phyloP scores from a whole-genome alignment of 2,329 filamentous ascomycete species.

The Onygenales sp. region DNA sequence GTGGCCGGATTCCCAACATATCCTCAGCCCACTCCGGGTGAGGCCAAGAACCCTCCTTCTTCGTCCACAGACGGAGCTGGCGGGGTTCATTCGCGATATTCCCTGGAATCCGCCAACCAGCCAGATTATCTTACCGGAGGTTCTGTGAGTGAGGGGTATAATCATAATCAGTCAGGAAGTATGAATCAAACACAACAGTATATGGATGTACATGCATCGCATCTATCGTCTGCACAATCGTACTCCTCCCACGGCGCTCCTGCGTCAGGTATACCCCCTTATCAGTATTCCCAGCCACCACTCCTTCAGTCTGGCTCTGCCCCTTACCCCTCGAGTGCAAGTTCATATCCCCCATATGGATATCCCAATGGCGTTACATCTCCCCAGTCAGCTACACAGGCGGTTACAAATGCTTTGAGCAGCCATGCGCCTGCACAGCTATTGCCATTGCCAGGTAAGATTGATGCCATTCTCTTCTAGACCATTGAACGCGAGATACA shows the following conservation, averaged over 20 bases:
- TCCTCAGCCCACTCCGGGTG: conserved; percentile 35
- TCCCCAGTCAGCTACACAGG: conserved; percentile 59
- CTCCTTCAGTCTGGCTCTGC: conserved; percentile 63
- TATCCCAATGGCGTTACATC: conserved; percentile 72
- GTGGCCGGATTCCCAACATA: conserved; percentile 49
- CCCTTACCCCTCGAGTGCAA: conserved; percentile 53
- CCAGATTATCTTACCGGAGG: conserved; percentile 26
- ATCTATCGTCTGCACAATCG: conserved; percentile 68
- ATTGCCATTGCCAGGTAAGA: conserved; percentile 51
- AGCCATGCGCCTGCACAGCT: conserved; percentile 58
- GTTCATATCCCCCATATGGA: conserved; percentile 58
- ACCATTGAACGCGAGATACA: not conserved
- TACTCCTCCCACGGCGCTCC: conserved; percentile 69
- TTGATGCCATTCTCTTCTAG: not conserved
- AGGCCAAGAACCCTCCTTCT: conserved; percentile 66
- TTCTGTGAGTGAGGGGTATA: conserved; percentile 32
- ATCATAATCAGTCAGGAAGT: conserved; percentile 31
- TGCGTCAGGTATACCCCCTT: conserved; percentile 63
- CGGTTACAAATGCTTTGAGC: conserved; percentile 62
- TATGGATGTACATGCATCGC: conserved; percentile 70
- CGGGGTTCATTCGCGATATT: conserved; percentile 26
- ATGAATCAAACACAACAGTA: conserved; percentile 81
- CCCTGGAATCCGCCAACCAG: conserved; percentile 25
- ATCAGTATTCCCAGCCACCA: conserved; percentile 64
- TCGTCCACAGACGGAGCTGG: conserved; percentile 42